phyloP scores from a whole-genome alignment of 2,329 filamentous ascomycete species.

The Malbranchea cinnamomea region DNA sequence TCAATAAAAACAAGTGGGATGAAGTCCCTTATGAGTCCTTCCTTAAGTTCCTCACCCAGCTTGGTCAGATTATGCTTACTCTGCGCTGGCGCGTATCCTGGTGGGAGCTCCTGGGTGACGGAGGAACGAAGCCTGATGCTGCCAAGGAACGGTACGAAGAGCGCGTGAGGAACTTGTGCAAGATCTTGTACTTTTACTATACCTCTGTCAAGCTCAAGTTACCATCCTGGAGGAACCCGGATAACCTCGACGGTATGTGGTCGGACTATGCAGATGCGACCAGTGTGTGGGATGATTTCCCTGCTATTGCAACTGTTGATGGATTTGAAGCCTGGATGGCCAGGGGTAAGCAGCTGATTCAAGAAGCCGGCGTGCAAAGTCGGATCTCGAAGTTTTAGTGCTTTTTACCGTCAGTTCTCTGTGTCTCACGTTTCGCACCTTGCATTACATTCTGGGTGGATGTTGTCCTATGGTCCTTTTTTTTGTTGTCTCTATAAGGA shows the following conservation, averaged over 20 bases:
- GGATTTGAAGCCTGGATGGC: constrained; percentile 29
- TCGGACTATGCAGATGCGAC: constrained; percentile 29
- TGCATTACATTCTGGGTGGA: no score
- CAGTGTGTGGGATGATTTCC: constrained; percentile 30
- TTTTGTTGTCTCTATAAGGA: no score
- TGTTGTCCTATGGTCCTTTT: no score
- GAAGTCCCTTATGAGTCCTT: constrained; percentile 28
- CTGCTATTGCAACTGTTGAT: constrained; percentile 21
- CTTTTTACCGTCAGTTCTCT: no score
- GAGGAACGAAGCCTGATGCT: constrained; percentile 20
- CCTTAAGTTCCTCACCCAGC: constrained; percentile 24
- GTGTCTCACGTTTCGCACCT: no score
- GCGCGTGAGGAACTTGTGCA: constrained; percentile 27
- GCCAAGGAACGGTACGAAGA: constrained; percentile 24
- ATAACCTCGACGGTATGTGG: constrained; percentile 25
- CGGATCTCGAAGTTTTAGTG: constrained; percentile 9
- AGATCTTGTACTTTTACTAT: constrained; percentile 33
- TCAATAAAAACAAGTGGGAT: constrained; percentile 33
- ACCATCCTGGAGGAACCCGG: constrained; percentile 23
- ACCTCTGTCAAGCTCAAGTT: constrained; percentile 29
- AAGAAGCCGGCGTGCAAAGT: constrained; percentile 23
- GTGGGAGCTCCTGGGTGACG: constrained; percentile 30
- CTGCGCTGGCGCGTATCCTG: constrained; percentile 32
- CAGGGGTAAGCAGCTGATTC: constrained; percentile 24
- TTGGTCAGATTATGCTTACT: constrained; percentile 27